phyloP scores from a whole-genome alignment of 306 rosid genomes.

The Castanea mollissima region DNA sequence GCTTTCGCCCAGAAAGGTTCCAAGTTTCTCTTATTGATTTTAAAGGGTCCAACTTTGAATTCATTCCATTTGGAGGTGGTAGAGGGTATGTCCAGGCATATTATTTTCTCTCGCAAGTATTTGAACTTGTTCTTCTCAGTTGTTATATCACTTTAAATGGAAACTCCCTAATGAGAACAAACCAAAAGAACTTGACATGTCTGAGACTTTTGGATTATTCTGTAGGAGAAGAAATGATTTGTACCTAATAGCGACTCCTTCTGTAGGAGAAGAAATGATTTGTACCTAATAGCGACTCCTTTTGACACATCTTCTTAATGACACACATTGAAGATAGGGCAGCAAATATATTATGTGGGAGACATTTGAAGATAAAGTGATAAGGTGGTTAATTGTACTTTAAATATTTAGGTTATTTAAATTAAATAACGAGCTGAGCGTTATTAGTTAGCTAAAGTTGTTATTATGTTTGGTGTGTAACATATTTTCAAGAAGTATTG shows the following conservation, averaged over 20 bases:
- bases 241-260: not conserved
- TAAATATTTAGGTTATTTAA: too few relatives aligned
- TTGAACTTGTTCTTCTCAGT: too few relatives aligned
- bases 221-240: not conserved
- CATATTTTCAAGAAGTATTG: too few relatives aligned
- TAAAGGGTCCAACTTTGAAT: not conserved
- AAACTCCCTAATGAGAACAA: slow-evolving; percentile 6
- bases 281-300: not conserved
- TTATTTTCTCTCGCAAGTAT: too few relatives aligned
- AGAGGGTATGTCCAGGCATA: too few relatives aligned
- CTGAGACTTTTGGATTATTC: not conserved
- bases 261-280: not conserved
- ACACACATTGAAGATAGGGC: not conserved
- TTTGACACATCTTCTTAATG: not conserved
- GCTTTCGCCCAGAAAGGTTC: slow-evolving; percentile 20
- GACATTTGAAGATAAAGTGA: too few relatives aligned
- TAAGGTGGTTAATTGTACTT: too few relatives aligned
- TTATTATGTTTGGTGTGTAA: too few relatives aligned
- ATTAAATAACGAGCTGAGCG: too few relatives aligned
- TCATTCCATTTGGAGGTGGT: slow-evolving; percentile 11
- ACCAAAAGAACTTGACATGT: slow-evolving; percentile 10
- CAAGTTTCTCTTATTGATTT: not conserved
- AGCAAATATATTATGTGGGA: too few relatives aligned
- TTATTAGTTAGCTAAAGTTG: too few relatives aligned
- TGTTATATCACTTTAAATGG: slow-evolving; percentile 1